phyloP scores from a whole-genome alignment of 208 protist species.

The Trypanosoma mega region DNA sequence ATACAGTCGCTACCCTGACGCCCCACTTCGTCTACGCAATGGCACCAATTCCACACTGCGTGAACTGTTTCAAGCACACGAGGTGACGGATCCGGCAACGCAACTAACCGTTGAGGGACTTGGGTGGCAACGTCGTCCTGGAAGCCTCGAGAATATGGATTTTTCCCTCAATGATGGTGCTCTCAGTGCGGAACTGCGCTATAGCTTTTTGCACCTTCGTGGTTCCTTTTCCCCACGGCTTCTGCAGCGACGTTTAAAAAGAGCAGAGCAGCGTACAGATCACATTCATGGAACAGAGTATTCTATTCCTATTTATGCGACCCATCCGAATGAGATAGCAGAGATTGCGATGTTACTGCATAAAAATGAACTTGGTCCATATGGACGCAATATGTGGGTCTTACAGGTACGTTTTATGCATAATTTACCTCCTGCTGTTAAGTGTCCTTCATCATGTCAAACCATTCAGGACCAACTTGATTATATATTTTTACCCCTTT shows the following conservation, averaged over 20 bases:
- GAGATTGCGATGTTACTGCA: slow-evolving; percentile 65
- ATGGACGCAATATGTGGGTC: slow-evolving; percentile 92
- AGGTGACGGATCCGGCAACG: slow-evolving; percentile 46
- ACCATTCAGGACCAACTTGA: slow-evolving; percentile 95
- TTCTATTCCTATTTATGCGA: slow-evolving; percentile 78
- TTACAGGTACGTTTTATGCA: slow-evolving; percentile 91
- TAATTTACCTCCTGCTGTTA: slow-evolving; percentile 31
- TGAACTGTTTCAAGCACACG: slow-evolving; percentile 67
- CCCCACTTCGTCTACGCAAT: slow-evolving; percentile 45
- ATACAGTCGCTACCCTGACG: slow-evolving; percentile 59
- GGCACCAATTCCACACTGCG: slow-evolving; percentile 66
- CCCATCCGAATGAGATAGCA: slow-evolving; percentile 51
- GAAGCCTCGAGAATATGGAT: slow-evolving; percentile 22
- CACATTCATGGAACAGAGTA: slow-evolving; percentile 77
- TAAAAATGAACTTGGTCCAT: slow-evolving; percentile 55
- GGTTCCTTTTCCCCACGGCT: slow-evolving; percentile 56
- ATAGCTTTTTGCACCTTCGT: slow-evolving; percentile 67
- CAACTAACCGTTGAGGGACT: slow-evolving; percentile 79
- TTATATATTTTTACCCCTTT: slow-evolving; percentile 97
- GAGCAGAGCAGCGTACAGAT: slow-evolving; percentile 45
- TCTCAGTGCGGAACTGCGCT: slow-evolving; percentile 79
- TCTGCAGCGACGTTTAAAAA: slow-evolving; percentile 50
- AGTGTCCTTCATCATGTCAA: slow-evolving; percentile 41
- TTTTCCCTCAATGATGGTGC: slow-evolving; percentile 35
- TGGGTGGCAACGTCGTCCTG: slow-evolving; percentile 65